Evolutionary conservation across 2,329 filamentous ascomycete species (phyloP), one percentile per base, ranked within the genome.

Genomic region (Tolypocladium inflatum): DNA sequence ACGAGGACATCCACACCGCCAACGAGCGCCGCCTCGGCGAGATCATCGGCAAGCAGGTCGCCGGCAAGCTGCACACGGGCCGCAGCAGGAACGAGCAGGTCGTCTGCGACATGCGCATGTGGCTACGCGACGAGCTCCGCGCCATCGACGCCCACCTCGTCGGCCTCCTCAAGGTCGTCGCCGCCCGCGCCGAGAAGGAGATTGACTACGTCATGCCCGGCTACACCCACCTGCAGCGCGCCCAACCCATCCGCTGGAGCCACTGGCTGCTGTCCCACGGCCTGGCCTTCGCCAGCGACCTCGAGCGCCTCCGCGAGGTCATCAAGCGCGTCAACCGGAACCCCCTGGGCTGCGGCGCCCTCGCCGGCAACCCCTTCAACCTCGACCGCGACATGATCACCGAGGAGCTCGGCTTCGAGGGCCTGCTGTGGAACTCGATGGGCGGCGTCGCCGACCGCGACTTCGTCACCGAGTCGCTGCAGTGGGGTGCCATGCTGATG

Each of bases 41-140:
- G 77, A 81, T 96, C 62, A 92, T 96, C 62, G 90, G 91, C 67
- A 92, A 89, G 72, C 84, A 91, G 33, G 85, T 89, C 58, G 90
- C 87, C 1, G 91, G 92, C 30, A 96, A 96, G 77, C 82, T 96
- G 59, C 92, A 96, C 74, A 96, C 91, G 3, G 87, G 87, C 50
- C 87, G 92, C 56, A 92, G 88, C 71, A 83, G 91, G 65, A 96
- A 96, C 68, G 91, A 97, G 74, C 91, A 96, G 75, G 85, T 96
- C 58, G 91, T 87, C 54, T 92, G 88, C 26, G 91, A 96, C 67
- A 93, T 96, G 89, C 86, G 91, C 61, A 78, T 96, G 71, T 97
- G 91, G 91, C 75, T 96, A 62, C 82, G 90, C 50, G 86, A 92
- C 63, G 81, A 88, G 75, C 77, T 96, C 59, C 80, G 80, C 58